phyloP scores from a whole-genome alignment of 208 protist species.

The Ichthyophonus hoferi region DNA sequence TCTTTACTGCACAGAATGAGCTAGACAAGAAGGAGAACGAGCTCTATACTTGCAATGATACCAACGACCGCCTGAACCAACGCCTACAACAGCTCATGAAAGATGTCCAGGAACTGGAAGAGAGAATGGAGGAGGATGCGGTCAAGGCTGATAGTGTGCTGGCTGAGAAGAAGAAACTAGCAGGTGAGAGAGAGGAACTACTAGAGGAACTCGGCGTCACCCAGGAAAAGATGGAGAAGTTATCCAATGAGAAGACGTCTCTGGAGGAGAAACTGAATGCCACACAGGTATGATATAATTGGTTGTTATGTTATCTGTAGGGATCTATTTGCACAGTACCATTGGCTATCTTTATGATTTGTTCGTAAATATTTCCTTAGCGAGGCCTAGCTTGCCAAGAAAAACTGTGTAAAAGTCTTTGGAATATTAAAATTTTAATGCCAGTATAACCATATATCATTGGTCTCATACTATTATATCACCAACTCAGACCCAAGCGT shows the following conservation, averaged over 20 bases:
- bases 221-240: neutral
- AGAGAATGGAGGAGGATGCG: constrained; percentile 4
- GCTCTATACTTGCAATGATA: neutral
- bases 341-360: too few species aligned
- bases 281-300: neutral
- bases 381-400: too few species aligned
- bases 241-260: neutral
- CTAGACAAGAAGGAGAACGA: neutral
- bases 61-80: neutral
- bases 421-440: too few species aligned
- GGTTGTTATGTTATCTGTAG: too few species aligned
- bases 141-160: constrained; percentile 9
- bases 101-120: constrained; percentile 17
- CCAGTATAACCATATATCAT: too few species aligned
- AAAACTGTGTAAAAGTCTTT: too few species aligned
- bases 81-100: constrained; percentile 1
- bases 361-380: too few species aligned
- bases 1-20: neutral
- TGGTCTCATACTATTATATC: too few species aligned
- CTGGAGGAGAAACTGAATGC: constrained; percentile 1
- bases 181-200: neutral
- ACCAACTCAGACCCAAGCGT: too few species aligned
- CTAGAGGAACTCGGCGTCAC: constrained; percentile 1
- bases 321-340: too few species aligned
- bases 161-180: constrained; percentile 30